These are phyloP conservation scores for Moesziomyces globuligerus DNA, from an alignment of 1,284 basidiomycete species.

Conservation along the genomic window DNA sequence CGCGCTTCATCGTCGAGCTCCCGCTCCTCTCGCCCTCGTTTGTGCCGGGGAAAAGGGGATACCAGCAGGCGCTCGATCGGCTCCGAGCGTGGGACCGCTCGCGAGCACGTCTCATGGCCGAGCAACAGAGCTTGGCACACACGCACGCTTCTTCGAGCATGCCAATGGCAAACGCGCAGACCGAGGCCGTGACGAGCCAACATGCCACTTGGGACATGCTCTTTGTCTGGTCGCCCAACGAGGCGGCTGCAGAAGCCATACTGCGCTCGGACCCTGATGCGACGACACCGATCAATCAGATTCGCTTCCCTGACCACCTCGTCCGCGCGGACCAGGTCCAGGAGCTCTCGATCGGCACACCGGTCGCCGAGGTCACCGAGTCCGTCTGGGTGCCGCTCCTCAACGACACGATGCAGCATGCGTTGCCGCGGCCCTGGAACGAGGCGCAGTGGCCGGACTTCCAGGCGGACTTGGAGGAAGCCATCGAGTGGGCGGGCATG, in stretches of 20 bases:
- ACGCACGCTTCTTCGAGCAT: conserved; percentile 28
- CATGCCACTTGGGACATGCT: conserved; percentile 50
- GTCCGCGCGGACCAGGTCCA: conserved; percentile 18
- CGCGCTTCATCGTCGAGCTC: conserved; percentile 59
- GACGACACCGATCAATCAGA: conserved; percentile 7
- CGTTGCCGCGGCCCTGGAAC: conserved; percentile 14
- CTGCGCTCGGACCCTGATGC: background rate
- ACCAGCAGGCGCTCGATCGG: conserved; percentile 50
- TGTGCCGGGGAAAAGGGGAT: conserved; percentile 61
- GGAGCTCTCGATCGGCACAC: conserved; percentile 2
- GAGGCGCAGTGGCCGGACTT: conserved; percentile 23
- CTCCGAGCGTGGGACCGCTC: conserved; percentile 53
- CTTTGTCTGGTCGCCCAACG: conserved; percentile 41
- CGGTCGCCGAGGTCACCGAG: conserved; percentile 5
- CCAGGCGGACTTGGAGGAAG: conserved; percentile 22
- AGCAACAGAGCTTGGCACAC: conserved; percentile 16
- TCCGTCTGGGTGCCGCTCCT: conserved; percentile 42
- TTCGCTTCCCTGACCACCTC: conserved; percentile 35
- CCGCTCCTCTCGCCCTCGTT: conserved; percentile 57
- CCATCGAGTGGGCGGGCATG: conserved; percentile 43
- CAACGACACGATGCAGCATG: conserved; percentile 3
- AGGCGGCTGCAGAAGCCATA: conserved; percentile 1
- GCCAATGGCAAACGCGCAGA: background rate
- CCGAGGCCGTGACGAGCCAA: conserved; percentile 11
- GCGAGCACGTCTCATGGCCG: conserved; percentile 14